Evolutionary conservation across 2,329 filamentous ascomycete species (phyloP), one percentile per base, ranked within the genome.

Genomic region (Diaporthe aspalathi): DNA sequence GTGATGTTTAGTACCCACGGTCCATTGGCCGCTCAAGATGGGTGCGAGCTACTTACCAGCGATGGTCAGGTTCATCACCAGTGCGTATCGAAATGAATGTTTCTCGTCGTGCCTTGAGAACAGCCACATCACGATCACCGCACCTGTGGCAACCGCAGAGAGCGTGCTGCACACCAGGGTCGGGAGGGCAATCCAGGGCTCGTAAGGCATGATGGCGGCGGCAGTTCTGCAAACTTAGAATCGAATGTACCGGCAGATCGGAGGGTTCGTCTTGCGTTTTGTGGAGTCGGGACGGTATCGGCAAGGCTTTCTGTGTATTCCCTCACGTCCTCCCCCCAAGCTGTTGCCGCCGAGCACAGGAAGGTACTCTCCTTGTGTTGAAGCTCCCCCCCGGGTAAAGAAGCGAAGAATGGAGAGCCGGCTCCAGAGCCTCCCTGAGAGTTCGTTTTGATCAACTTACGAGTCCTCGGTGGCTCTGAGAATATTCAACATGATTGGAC

Each of bases 61-160:
- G 7, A 71, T 29, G 0, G 65, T 71, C 54, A 71, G 32, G 35
- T 71, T 71, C 65, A 71, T 71, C 17, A 71, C 67, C 45, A 71
- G 54, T 52, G 60, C 53, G 27, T 71, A 68, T 50, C 70, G 66
- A 17, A 71, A 68, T 6, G 65, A 71, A 32, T 67, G 67, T 49
- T 71, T 71, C 2, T 71, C 65, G 3, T 71, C 56, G 22, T 71
- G 45, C 11, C 70, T 53, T 16, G 70, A 56, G n/a, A 62, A 50
- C 2, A 49, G 35, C 70, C 70, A 71, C 38, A 71, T 24, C 65
- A 71, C n/a, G 27, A 68, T 68, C 14, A 71, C 70, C 54, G 40
- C 47, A 22, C 70, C 70, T n/a, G 70, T 71, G 24, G 70, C 70
- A 68, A 71, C n/a, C 3, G 70, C 70, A 50, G 70, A 71, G 20